These are phyloP conservation scores for Epichloe sylvatica DNA, from an alignment of 2,329 filamentous ascomycete species.

Conservation along the genomic window DNA sequence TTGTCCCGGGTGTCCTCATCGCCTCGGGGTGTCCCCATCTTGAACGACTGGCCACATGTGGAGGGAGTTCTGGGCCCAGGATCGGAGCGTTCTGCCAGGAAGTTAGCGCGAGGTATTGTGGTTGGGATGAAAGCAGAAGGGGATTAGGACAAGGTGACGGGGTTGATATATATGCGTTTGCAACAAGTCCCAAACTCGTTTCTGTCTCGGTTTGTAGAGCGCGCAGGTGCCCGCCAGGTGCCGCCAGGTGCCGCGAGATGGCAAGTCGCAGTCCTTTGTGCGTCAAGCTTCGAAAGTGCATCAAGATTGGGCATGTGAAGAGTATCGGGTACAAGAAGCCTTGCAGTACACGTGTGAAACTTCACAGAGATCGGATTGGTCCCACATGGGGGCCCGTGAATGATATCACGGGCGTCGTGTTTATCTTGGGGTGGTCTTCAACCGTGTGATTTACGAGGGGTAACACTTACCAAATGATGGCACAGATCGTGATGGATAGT, in stretches of 20 bases:
- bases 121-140: neutral
- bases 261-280: neutral
- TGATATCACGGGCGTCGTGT: neutral
- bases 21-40: neutral
- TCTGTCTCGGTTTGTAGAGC: neutral
- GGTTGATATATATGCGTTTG: neutral
- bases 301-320: too few species aligned
- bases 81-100: neutral
- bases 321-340: neutral
- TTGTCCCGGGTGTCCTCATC: conserved; percentile 2
- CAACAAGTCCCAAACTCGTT: neutral
- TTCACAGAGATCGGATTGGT: neutral
- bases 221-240: neutral
- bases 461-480: neutral
- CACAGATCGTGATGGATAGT: neutral
- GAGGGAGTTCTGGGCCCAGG: neutral
- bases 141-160: neutral
- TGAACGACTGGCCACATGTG: neutral
- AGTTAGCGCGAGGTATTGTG: neutral
- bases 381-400: neutral
- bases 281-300: neutral
- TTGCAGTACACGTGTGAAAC: neutral
- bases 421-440: neutral
- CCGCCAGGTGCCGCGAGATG: neutral
- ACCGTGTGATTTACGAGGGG: neutral